Conservation (phyloP, 2,329 filamentous ascomycete species). For the Ceratocystis papillata region DNA sequence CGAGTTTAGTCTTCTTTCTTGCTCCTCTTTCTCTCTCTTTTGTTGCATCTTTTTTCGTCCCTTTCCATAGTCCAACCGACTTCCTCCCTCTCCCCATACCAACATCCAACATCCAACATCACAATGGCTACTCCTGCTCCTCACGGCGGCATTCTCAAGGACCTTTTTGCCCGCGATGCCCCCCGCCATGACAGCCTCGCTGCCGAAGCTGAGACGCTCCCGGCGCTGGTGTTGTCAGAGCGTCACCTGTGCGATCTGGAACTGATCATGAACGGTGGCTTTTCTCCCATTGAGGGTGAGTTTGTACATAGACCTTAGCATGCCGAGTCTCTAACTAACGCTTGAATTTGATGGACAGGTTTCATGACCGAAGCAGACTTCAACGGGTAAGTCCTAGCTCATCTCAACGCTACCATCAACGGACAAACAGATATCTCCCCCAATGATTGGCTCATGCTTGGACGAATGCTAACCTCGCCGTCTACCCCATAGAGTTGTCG, state of each 20-base stretch:
- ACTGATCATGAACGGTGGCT: slow-evolving; percentile 92
- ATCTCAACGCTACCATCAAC: neutral
- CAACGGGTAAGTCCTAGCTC: slow-evolving; percentile 54
- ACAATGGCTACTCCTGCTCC: slow-evolving; percentile 56
- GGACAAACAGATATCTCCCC: neutral
- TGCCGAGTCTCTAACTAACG: neutral
- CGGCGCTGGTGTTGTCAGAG: slow-evolving; percentile 75
- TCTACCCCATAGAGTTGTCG: slow-evolving; percentile 57
- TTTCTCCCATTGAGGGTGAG: slow-evolving; percentile 91
- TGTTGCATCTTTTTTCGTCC: slow-evolving; percentile 22
- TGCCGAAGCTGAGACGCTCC: slow-evolving; percentile 75
- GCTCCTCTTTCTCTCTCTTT: slow-evolving; percentile 24
- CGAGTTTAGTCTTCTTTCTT: slow-evolving; percentile 13
- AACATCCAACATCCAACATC: neutral
- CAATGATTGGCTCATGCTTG: neutral
- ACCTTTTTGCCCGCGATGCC: slow-evolving; percentile 86
- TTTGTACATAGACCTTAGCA: slow-evolving; percentile 26
- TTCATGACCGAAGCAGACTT: slow-evolving; percentile 98
- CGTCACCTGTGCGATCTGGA: slow-evolving; percentile 96
- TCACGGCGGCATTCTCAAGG: slow-evolving; percentile 92
- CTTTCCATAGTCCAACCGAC: neutral
- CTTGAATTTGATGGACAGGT: slow-evolving; percentile 40
- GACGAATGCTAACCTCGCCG: neutral
- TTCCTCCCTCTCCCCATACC: neutral
- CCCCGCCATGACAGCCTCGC: slow-evolving; percentile 69